A percentile compares a stretch with the other conserved stretches of the same genome.
phyloP scores from a whole-genome alignment of 2,329 filamentous ascomycete genomes.

The Thelonectria discophora region DNA sequence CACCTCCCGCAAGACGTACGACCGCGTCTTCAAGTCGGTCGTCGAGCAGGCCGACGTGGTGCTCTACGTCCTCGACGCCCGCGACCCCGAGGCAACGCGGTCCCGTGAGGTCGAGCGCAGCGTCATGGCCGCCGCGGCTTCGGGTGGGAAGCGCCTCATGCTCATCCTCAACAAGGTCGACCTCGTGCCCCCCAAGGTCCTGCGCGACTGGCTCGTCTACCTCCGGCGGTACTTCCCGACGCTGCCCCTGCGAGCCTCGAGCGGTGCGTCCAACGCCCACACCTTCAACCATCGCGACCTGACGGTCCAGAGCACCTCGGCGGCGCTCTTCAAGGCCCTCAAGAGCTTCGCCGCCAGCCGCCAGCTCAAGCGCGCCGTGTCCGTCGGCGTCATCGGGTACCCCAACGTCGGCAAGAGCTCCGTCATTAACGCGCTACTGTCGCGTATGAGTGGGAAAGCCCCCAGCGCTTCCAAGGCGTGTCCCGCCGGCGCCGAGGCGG shows the following conservation, averaged over 20 bases:
- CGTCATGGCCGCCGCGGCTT: conserved; percentile 88
- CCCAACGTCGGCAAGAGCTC: conserved; percentile 97
- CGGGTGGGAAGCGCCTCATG: conserved; percentile 85
- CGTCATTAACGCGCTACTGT: conserved; percentile 91
- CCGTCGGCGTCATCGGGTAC: conserved; percentile 93
- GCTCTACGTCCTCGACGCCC: conserved; percentile 91
- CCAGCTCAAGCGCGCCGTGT: conserved; percentile 87
- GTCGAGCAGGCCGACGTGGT: conserved; percentile 89
- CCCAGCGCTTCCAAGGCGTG: conserved; percentile 70
- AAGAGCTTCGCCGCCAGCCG: conserved; percentile 87
- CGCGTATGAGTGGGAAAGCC: conserved; percentile 74
- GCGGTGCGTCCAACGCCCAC: conserved; percentile 83
- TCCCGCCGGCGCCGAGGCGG: conserved; percentile 89
- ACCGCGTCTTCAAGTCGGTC: conserved; percentile 96
- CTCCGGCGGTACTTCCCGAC: conserved; percentile 92
- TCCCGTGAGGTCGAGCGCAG: conserved; percentile 90
- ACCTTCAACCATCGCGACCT: conserved; percentile 93
- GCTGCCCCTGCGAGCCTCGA: conserved; percentile 85
- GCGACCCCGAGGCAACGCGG: conserved; percentile 89
- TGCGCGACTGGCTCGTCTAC: conserved; percentile 85
- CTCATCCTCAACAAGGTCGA: conserved; percentile 97
- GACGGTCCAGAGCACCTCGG: conserved; percentile 85
- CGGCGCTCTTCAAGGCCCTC: conserved; percentile 85
- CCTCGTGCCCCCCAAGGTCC: conserved; percentile 80
- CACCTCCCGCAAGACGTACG: conserved; percentile 84